Conservation (phyloP, 176 grass and related monocot genomes). For the Oryza glaberrima region DNA sequence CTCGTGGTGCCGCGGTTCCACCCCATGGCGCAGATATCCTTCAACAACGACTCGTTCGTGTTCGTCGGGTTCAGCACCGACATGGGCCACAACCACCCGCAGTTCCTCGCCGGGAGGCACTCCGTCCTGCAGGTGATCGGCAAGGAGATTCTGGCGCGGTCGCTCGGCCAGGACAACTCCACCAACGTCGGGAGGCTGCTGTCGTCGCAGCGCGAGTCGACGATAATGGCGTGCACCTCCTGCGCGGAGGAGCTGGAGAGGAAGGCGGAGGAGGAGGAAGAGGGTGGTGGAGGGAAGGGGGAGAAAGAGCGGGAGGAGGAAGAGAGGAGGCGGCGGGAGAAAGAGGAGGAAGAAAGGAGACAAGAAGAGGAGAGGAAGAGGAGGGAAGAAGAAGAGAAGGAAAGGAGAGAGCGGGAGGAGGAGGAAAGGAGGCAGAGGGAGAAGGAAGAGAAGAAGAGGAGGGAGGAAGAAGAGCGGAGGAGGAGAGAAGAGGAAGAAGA, state of each 20-base stretch:
- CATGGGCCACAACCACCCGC: conserved; percentile 71
- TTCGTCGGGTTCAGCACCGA: conserved; percentile 89
- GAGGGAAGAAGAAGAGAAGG: not conserved
- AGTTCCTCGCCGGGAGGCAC: conserved; percentile 67
- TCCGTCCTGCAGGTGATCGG: conserved; percentile 66
- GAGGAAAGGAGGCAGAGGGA: not conserved
- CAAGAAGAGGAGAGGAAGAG: not conserved
- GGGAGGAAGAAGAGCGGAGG: not conserved
- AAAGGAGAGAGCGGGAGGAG: not conserved
- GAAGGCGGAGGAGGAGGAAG: conserved; percentile 44
- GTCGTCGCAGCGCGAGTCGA: conserved; percentile 46
- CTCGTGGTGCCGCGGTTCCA: conserved; percentile 78
- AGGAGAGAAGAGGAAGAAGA: not conserved
- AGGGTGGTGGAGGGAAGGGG: not conserved
- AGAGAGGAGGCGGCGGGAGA: not conserved
- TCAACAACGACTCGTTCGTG: conserved; percentile 81
- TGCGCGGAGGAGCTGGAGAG: conserved; percentile 75
- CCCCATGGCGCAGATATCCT: conserved; percentile 89
- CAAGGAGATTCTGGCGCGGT: conserved; percentile 50
- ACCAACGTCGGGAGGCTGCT: conserved; percentile 54
- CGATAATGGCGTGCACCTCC: conserved; percentile 77
- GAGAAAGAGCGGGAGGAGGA: not conserved
- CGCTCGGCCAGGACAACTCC: conserved; percentile 56
- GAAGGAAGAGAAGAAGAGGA: not conserved
- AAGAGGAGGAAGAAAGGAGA: not conserved